phyloP scores from a whole-genome alignment of 345 rosid genomes.

The Hypericum perforatum region DNA sequence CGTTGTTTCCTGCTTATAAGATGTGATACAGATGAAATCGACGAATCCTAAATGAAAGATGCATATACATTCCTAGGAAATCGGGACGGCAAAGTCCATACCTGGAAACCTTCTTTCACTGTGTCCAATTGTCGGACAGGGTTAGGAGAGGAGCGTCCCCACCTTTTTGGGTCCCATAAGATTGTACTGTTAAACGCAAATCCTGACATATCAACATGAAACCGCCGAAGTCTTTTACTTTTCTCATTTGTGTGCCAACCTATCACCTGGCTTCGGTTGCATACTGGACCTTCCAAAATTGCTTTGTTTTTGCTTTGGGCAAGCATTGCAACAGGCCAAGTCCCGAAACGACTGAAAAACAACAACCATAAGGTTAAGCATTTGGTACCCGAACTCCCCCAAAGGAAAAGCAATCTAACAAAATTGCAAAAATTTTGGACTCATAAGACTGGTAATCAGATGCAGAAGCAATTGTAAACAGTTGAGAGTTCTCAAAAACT shows the following conservation, averaged over 20 bases:
- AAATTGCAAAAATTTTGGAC: not conserved
- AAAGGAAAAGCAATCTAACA: not conserved
- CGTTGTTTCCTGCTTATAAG: slow-evolving; percentile 58
- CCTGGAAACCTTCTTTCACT: slow-evolving; percentile 91
- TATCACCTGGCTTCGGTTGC: slow-evolving; percentile 64
- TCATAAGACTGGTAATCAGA: not conserved
- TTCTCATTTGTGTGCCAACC: slow-evolving; percentile 99
- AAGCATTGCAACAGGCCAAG: slow-evolving; percentile 97
- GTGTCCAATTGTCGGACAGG: slow-evolving; percentile 69
- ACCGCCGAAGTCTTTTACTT: slow-evolving; percentile 71
- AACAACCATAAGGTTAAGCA: slow-evolving; percentile 2
- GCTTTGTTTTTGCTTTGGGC: slow-evolving; percentile 86
- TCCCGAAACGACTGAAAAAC: slow-evolving; percentile 64
- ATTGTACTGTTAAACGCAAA: slow-evolving; percentile 93
- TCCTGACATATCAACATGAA: slow-evolving; percentile 95
- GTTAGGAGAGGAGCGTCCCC: slow-evolving; percentile 41
- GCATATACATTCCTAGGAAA: not conserved
- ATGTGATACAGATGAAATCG: not conserved
- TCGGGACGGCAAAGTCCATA: slow-evolving; percentile 19
- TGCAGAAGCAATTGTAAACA: not conserved
- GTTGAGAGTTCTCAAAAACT: too few relatives aligned
- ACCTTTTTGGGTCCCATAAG: slow-evolving; percentile 83
- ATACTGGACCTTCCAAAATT: slow-evolving; percentile 75
- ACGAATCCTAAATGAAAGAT: too few relatives aligned
- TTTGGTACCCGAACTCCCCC: not conserved